Percentiles rank a stretch among this genome's conserved stretches.
Conservation (phyloP, 2,329 filamentous ascomycete species). For the Phymatotrichopsis omnivora region DNA sequence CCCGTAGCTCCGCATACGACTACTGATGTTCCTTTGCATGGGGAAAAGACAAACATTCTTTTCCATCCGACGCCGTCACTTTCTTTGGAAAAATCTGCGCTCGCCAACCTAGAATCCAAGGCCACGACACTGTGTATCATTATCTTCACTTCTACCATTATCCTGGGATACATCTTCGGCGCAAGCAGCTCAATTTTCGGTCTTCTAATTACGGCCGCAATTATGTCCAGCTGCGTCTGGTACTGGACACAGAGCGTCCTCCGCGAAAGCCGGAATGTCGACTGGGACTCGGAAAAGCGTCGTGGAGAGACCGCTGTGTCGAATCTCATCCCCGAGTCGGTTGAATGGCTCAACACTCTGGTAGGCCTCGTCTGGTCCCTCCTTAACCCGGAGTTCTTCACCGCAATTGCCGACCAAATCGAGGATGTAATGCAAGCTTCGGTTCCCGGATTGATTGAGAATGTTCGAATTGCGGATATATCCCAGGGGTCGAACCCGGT, state of each 20-base stretch:
- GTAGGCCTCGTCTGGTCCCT: slow-evolving; percentile 61
- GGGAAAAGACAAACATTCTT: slow-evolving; percentile 87
- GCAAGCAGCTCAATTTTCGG: slow-evolving; percentile 56
- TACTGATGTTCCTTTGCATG: slow-evolving; percentile 87
- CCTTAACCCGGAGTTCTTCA: slow-evolving; percentile 65
- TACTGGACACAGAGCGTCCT: slow-evolving; percentile 86
- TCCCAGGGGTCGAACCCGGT: slow-evolving; percentile 67
- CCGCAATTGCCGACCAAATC: slow-evolving; percentile 56
- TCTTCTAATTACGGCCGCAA: slow-evolving; percentile 61
- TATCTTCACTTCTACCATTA: slow-evolving; percentile 62
- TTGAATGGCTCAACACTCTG: slow-evolving; percentile 62
- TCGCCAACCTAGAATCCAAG: slow-evolving; percentile 60
- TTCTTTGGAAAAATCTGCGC: slow-evolving; percentile 84
- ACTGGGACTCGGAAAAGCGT: slow-evolving; percentile 80
- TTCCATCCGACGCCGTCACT: slow-evolving; percentile 82
- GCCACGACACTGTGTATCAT: slow-evolving; percentile 59
- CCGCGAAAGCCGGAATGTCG: slow-evolving; percentile 66
- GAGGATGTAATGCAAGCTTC: slow-evolving; percentile 75
- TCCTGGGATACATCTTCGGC: slow-evolving; percentile 71
- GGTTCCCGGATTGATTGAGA: slow-evolving; percentile 49
- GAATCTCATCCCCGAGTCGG: slow-evolving; percentile 85
- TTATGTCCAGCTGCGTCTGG: slow-evolving; percentile 66
- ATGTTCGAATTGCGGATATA: slow-evolving; percentile 85
- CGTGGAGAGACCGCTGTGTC: slow-evolving; percentile 76
- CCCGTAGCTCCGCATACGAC: slow-evolving; percentile 72